A percentile compares a stretch with the other conserved stretches of the same genome.
Evolutionary conservation across 306 rosid genomes (phyloP).

Genomic region (Calophaca sinica): DNA sequence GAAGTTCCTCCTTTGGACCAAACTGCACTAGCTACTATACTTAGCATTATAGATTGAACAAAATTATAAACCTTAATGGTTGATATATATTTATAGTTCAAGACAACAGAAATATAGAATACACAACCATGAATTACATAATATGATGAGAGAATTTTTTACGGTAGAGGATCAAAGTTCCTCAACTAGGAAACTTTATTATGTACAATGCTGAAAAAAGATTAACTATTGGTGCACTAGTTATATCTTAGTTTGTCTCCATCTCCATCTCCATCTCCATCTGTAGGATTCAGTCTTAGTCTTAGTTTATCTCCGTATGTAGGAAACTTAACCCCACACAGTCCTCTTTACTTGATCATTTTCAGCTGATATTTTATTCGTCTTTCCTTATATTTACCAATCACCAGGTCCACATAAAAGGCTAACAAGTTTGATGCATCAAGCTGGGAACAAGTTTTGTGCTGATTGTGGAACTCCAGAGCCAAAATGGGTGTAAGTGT

Average conservation of each 20-base stretch:
- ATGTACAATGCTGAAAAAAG: slow-evolving; percentile 7
- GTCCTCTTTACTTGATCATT: not conserved
- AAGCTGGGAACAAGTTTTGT: slow-evolving; percentile 66
- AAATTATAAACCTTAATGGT: not conserved
- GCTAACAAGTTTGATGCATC: slow-evolving; percentile 61
- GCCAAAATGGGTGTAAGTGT: slow-evolving; percentile 97
- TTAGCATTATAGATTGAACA: not conserved
- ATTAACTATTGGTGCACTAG: not conserved
- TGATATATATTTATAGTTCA: not conserved
- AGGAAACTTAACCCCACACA: not conserved
- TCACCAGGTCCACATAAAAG: slow-evolving; percentile 72
- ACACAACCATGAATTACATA: not conserved
- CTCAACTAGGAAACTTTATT: not conserved
- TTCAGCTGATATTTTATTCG: not conserved
- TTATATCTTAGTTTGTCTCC: not conserved
- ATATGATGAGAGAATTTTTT: slow-evolving; percentile 8
- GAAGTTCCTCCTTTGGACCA: too few relatives aligned
- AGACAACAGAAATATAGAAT: not conserved
- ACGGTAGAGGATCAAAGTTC: not conserved
- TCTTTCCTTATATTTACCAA: slow-evolving; percentile 37
- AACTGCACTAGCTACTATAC: too few relatives aligned
- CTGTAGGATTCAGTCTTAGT: slow-evolving; percentile 10
- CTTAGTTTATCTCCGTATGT: not conserved
- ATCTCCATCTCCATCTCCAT: not conserved
- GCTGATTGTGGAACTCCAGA: slow-evolving; percentile 95